phyloP scores from a whole-genome alignment of 768 basidiomycete genomes.

The Hypsizygus marmoreus region DNA sequence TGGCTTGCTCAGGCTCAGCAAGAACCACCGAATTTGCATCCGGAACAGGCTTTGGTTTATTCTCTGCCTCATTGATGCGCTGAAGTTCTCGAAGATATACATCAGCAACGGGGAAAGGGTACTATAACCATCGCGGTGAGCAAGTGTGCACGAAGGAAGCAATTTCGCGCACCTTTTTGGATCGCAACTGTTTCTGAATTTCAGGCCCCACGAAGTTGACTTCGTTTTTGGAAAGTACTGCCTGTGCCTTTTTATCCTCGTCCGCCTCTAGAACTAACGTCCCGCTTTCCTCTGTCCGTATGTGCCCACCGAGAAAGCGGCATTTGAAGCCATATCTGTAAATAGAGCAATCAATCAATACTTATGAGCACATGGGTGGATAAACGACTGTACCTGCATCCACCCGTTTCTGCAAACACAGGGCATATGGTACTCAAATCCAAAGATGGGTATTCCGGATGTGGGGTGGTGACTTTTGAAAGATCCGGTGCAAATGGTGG shows the following conservation, averaged over 20 bases:
- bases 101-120: constrained; percentile 62
- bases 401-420: constrained; percentile 64
- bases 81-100: constrained; percentile 60
- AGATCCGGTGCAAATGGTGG: constrained; percentile 52
- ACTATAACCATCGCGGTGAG: constrained; percentile 39
- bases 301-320: constrained; percentile 83
- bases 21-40: constrained; percentile 30
- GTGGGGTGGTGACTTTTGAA: constrained; percentile 26
- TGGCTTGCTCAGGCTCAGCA: constrained; percentile 42
- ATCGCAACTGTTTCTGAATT: constrained; percentile 59
- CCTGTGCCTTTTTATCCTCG: constrained; percentile 56
- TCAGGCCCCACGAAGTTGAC: constrained; percentile 68
- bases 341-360: background rate
- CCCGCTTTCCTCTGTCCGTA: constrained; percentile 48
- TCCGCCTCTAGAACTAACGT: constrained; percentile 48
- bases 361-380: background rate
- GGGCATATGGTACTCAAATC: constrained; percentile 61
- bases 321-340: constrained; percentile 83
- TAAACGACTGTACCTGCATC: constrained; percentile 55
- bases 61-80: constrained; percentile 29
- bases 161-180: constrained; percentile 58
- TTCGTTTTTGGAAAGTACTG: constrained; percentile 55
- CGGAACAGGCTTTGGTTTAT: constrained; percentile 23
- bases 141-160: background rate
- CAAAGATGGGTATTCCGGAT: constrained; percentile 39